phyloP scores from a whole-genome alignment of 306 rosid species.

The Pterocarpus santalinus region DNA sequence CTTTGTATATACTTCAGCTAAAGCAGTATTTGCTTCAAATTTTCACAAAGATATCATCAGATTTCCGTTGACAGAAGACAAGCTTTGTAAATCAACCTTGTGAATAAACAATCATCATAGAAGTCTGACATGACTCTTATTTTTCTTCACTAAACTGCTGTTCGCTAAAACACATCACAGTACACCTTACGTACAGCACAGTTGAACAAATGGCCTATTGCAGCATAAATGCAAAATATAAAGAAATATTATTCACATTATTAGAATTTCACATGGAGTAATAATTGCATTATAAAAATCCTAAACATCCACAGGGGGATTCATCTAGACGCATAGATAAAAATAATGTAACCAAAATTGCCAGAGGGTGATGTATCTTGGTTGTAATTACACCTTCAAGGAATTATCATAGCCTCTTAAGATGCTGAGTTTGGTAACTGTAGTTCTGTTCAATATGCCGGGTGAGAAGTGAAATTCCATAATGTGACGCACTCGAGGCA shows the following conservation, averaged over 20 bases:
- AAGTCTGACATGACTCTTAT: not conserved
- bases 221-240: conserved; percentile 6
- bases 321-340: conserved; percentile 13
- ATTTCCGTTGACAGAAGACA: no score
- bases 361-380: conserved; percentile 32
- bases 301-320: conserved; percentile 35
- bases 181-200: no score
- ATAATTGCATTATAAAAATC: conserved; percentile 1
- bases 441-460: conserved; percentile 81
- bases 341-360: conserved; percentile 54
- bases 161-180: not conserved
- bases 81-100: not conserved
- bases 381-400: conserved; percentile 47
- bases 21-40: no score
- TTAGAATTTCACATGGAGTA: conserved; percentile 24
- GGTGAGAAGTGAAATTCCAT: conserved; percentile 90
- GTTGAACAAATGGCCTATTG: not conserved
- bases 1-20: no score
- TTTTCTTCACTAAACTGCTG: not conserved
- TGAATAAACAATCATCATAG: not conserved
- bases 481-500: conserved; percentile 91
- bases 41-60: no score
- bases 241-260: conserved; percentile 28
- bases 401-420: conserved; percentile 59
- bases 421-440: conserved; percentile 53